Conservation (phyloP, 73 alveolate species). For the Tetrahymena borealis region DNA sequence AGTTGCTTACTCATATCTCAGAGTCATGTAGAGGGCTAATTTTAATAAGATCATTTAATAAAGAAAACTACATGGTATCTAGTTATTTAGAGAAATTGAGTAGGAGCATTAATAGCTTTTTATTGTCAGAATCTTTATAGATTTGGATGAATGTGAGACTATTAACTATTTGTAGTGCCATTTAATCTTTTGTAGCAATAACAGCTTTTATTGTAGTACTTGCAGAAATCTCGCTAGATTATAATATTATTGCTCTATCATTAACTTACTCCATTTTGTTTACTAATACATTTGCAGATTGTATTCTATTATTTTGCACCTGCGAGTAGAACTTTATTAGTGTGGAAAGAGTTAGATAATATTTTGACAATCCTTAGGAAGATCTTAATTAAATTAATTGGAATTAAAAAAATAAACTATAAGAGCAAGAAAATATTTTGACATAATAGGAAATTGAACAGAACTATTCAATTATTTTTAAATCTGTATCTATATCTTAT, state of each 20-base stretch:
- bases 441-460: neutral
- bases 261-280: slow-evolving; percentile 16
- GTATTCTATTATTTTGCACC: neutral
- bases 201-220: neutral
- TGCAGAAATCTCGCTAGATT: neutral
- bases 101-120: neutral
- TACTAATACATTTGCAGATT: slow-evolving; percentile 4
- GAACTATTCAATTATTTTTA: neutral
- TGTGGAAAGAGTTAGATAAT: slow-evolving; percentile 19
- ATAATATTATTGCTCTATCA: slow-evolving; percentile 20
- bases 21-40: slow-evolving; percentile 16
- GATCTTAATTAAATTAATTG: neutral
- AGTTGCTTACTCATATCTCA: slow-evolving; percentile 6
- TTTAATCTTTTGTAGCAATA: neutral
- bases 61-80: neutral
- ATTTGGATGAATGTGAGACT: slow-evolving; percentile 28
- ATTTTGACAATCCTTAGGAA: slow-evolving; percentile 20
- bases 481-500: neutral
- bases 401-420: neutral
- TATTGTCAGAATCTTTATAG: neutral
- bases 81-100: neutral
- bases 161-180: slow-evolving; percentile 3
- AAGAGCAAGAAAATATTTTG: neutral
- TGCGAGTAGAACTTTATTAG: slow-evolving; percentile 2
- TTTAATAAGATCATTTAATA: slow-evolving; percentile 9